Conservation (phyloP, 2,329 filamentous ascomycete genomes). For the Periconia macrospinosa region DNA sequence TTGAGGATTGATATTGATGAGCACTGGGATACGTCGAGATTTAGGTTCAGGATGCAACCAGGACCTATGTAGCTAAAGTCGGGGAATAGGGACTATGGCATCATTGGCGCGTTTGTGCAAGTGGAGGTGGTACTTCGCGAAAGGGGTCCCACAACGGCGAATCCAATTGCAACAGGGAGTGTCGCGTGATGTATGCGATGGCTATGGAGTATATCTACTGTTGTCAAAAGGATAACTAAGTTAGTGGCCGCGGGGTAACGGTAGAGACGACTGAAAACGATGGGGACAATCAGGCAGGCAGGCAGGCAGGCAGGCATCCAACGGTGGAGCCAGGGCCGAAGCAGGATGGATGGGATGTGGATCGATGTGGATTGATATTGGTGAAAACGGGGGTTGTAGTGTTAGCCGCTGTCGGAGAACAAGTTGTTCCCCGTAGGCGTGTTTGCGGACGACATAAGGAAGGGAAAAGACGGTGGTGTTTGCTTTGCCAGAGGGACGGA, state of each 20-base stretch:
- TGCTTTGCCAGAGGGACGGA: constrained; percentile 10
- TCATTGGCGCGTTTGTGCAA: neutral
- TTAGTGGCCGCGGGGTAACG: constrained; percentile 29
- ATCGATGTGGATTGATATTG: no score
- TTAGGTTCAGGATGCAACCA: neutral
- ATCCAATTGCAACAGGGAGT: neutral
- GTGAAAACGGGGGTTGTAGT: constrained; percentile 15
- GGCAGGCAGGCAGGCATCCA: constrained; percentile 7
- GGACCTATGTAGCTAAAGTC: neutral
- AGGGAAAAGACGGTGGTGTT: constrained; percentile 19
- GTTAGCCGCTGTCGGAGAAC: constrained; percentile 44
- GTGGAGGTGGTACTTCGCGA: neutral
- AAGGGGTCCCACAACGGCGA: neutral
- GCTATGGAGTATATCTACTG: neutral
- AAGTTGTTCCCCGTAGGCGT: constrained; percentile 37
- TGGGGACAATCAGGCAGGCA: no score
- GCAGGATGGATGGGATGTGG: constrained; percentile 8
- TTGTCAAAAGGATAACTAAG: neutral
- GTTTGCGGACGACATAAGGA: constrained; percentile 41
- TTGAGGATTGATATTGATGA: no score
- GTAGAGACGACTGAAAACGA: constrained; percentile 7
- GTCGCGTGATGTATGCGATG: neutral
- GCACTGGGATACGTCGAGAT: no score
- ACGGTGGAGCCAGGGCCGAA: constrained; percentile 9
- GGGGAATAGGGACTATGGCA: neutral